These are phyloP conservation scores for Aurifilum marmelostoma DNA, from an alignment of 2,329 filamentous ascomycete species.

Conservation along the genomic window DNA sequence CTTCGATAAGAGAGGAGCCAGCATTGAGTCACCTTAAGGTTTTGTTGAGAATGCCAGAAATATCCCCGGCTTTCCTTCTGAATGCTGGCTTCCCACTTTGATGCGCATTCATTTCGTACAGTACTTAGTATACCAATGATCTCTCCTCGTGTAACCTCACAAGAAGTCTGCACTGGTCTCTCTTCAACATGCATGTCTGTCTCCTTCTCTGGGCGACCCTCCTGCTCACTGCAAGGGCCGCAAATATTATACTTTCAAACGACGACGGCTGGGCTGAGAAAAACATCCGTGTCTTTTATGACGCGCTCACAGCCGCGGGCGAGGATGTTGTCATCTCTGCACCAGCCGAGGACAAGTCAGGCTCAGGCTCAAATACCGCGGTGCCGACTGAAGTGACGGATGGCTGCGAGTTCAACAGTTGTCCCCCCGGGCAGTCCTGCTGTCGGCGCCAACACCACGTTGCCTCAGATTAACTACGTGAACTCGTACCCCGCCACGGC, in stretches of 20 bases:
- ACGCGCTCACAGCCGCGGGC: constrained; percentile 56
- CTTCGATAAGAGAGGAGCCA: neutral
- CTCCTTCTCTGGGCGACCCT: neutral
- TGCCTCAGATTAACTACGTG: constrained; percentile 69
- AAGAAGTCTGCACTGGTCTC: neutral
- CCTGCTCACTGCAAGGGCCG: neutral
- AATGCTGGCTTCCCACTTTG: neutral
- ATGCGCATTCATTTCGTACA: too few relatives aligned
- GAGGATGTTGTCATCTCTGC: constrained; percentile 67
- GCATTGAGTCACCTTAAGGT: neutral
- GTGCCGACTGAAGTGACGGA: constrained; percentile 50
- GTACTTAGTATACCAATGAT: neutral
- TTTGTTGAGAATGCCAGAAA: neutral
- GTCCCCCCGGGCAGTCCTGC: constrained; percentile 59
- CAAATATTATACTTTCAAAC: constrained; percentile 44
- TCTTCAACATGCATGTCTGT: constrained; percentile 14
- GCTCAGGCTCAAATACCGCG: constrained; percentile 58
- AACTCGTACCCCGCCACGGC: constrained; percentile 70
- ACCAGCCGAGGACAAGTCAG: constrained; percentile 69
- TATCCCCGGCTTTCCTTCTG: neutral
- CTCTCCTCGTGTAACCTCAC: neutral
- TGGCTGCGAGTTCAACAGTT: constrained; percentile 65
- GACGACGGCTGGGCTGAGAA: constrained; percentile 76
- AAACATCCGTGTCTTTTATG: constrained; percentile 64
- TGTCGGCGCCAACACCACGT: constrained; percentile 59